phyloP scores from a whole-genome alignment of 331 rosid species.

The Malus hybrid region DNA sequence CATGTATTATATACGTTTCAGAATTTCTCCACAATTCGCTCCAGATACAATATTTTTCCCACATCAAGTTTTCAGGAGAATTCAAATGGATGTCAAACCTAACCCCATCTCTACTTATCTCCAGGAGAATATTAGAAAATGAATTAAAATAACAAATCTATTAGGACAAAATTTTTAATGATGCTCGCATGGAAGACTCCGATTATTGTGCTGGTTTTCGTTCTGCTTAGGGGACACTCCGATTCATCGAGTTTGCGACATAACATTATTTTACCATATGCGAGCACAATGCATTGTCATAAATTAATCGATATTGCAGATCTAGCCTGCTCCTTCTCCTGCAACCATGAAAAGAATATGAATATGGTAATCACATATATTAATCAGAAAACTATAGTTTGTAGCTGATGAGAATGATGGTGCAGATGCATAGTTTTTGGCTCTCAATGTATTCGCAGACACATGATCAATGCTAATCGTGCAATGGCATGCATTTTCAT shows the following conservation, averaged over 20 bases:
- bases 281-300: not conserved
- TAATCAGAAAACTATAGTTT: conserved; percentile 26
- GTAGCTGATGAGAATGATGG: not conserved
- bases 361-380: not conserved
- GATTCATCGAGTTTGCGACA: not conserved
- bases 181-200: conserved; percentile 23
- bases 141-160: not conserved
- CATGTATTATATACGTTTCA: not conserved
- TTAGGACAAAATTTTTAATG: not conserved
- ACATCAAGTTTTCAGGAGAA: no score
- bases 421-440: not conserved
- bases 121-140: not conserved
- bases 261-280: not conserved
- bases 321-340: not conserved
- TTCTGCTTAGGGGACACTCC: not conserved
- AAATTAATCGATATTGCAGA: not conserved
- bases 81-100: no score
- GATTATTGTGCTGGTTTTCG: not conserved
- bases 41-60: not conserved
- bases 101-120: no score
- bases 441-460: not conserved
- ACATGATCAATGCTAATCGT: not conserved
- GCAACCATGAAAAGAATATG: not conserved
- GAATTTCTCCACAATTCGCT: not conserved
- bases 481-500: not conserved